Conservation (phyloP, 2,329 filamentous ascomycete genomes). For the Trichoderma citrinoviride region DNA sequence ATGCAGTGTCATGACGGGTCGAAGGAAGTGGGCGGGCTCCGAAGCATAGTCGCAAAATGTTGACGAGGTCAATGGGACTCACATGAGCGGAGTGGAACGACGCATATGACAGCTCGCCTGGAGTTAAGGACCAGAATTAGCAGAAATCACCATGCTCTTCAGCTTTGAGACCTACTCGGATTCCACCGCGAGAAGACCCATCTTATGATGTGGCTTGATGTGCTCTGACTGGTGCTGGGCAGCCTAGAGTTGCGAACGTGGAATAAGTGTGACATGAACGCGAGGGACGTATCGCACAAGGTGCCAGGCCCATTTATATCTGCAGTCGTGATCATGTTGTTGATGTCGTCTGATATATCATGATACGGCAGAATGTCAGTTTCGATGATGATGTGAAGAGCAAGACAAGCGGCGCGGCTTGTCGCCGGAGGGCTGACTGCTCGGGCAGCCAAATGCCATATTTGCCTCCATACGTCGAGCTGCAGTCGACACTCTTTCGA, state of each 20-base stretch:
- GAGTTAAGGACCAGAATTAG: conserved; percentile 30
- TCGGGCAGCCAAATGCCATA: conserved; percentile 50
- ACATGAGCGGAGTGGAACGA: conserved; percentile 62
- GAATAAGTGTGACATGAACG: conserved; percentile 68
- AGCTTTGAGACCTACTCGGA: conserved; percentile 56
- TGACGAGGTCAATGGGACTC: conserved; percentile 63
- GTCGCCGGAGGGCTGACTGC: conserved; percentile 67
- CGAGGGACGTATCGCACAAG: conserved; percentile 75
- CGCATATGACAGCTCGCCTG: conserved; percentile 67
- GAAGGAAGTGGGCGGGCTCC: conserved; percentile 45
- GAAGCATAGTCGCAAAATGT: conserved; percentile 67
- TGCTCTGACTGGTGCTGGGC: conserved; percentile 64
- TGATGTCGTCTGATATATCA: conserved; percentile 65
- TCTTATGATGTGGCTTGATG: conserved; percentile 68
- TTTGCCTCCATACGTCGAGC: conserved; percentile 19
- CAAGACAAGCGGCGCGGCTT: conserved; percentile 73
- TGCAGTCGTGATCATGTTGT: conserved; percentile 69
- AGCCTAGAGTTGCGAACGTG: conserved; percentile 64
- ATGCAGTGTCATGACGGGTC: conserved; percentile 35
- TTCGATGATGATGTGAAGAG: conserved; percentile 67
- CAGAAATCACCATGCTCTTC: not conserved
- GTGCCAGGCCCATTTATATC: conserved; percentile 78
- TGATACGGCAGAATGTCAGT: conserved; percentile 65
- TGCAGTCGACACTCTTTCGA: conserved; percentile 36
- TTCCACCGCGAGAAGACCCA: conserved; percentile 85